Percentiles rank a stretch among this genome's conserved stretches.
Conservation (phyloP, 805 yeast species). For the Saturnispora sanitii region DNA sequence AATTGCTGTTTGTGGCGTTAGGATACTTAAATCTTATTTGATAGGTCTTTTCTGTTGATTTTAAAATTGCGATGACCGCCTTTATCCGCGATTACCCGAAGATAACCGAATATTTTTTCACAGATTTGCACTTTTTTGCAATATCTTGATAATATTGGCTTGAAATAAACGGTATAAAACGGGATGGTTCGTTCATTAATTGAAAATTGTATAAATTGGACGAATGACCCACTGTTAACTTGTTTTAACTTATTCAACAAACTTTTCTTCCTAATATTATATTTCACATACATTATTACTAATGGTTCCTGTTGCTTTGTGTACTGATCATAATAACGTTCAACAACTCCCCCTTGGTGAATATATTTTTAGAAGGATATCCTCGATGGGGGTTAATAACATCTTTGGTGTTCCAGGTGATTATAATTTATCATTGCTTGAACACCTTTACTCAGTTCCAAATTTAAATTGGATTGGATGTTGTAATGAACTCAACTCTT, state of each 20-base stretch:
- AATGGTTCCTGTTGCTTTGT: constrained; percentile 18
- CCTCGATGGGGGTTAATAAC: constrained; percentile 44
- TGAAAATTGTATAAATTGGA: no score
- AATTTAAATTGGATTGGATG: constrained; percentile 65
- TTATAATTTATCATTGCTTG: constrained; percentile 58
- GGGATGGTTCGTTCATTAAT: no score
- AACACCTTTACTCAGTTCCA: constrained; percentile 45
- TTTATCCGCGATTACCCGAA: neutral
- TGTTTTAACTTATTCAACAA: no score
- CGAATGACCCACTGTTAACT: no score
- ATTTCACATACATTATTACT: no score
- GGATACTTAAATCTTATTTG: no score
- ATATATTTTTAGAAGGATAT: constrained; percentile 51
- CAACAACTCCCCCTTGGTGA: constrained; percentile 45
- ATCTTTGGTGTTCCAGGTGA: constrained; percentile 78
- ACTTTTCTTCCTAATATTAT: no score
- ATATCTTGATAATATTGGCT: neutral
- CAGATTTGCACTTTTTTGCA: neutral
- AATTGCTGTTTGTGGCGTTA: no score
- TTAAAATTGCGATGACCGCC: neutral
- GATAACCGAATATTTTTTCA: neutral
- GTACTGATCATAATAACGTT: neutral
- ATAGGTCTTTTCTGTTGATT: neutral
- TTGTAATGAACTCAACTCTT: constrained; percentile 84
- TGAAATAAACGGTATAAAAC: no score